These are phyloP conservation scores for Hippophae gyantsensis DNA, from an alignment of 306 rosid genomes.

Conservation along the genomic window DNA sequence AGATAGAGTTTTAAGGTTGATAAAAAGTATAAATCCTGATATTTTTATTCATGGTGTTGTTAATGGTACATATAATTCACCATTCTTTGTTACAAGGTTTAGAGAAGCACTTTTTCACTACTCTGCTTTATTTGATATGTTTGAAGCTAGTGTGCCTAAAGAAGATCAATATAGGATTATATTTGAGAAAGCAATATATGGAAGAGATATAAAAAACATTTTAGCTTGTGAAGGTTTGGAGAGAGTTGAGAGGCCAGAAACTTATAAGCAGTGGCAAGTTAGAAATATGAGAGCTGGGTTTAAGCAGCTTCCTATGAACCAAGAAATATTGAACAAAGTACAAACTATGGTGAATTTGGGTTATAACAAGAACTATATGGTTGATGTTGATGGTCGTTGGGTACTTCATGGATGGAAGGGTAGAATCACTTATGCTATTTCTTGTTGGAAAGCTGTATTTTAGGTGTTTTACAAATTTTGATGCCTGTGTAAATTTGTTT, in stretches of 20 bases:
- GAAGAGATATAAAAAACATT: constrained; percentile 61
- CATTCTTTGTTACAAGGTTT: constrained; percentile 66
- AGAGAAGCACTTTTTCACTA: constrained; percentile 63
- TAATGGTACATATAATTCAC: constrained; percentile 63
- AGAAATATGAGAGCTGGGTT: constrained; percentile 70
- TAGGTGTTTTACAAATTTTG: too few relatives aligned
- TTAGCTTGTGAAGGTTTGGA: constrained; percentile 71
- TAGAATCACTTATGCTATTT: constrained; percentile 13
- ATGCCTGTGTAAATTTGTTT: too few relatives aligned
- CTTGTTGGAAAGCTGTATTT: constrained; percentile 25
- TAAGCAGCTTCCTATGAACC: constrained; percentile 42
- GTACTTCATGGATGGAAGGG: constrained; percentile 31
- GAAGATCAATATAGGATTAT: constrained; percentile 43
- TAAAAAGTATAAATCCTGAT: constrained; percentile 54
- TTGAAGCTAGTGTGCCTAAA: constrained; percentile 48
- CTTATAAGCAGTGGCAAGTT: constrained; percentile 77
- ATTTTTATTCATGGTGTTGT: constrained; percentile 61
- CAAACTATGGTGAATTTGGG: constrained; percentile 37
- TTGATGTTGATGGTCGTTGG: constrained; percentile 22
- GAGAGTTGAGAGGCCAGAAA: constrained; percentile 82
- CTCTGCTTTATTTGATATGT: constrained; percentile 68
- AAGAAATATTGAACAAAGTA: constrained; percentile 30
- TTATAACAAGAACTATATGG: constrained; percentile 17
- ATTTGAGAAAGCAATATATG: constrained; percentile 49
- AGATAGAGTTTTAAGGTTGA: constrained; percentile 54